A percentile compares a stretch with the other conserved stretches of the same genome.
phyloP scores from a whole-genome alignment of 2,329 filamentous ascomycete genomes.

The Tothia fuscella region DNA sequence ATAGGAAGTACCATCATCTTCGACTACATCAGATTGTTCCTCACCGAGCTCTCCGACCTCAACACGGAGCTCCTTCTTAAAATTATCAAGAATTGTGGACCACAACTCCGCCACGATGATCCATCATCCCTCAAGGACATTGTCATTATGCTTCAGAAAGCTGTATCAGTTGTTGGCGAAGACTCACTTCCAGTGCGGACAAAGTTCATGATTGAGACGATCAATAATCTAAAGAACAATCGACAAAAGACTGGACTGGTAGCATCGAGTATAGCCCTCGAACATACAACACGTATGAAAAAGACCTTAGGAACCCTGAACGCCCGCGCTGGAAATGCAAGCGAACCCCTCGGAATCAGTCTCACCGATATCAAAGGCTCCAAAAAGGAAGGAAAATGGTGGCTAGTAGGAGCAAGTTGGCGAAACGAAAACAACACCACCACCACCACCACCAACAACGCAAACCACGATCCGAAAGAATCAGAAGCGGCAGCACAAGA shows the following conservation, averaged over 20 bases:
- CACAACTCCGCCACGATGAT: conserved; percentile 78
- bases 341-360: conserved; percentile 70
- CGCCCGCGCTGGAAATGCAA: conserved; percentile 53
- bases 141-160: conserved; percentile 63
- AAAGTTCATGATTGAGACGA: conserved; percentile 95
- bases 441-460: conserved; percentile 27
- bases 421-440: conserved; percentile 27
- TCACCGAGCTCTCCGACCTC: conserved; percentile 36
- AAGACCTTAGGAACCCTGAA: conserved; percentile 76
- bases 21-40: conserved; percentile 73
- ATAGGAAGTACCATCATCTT: conserved; percentile 75
- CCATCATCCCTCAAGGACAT: conserved; percentile 82
- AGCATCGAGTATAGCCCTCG: conserved; percentile 60
- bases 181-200: conserved; percentile 71
- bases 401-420: conserved; percentile 96
- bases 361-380: conserved; percentile 71
- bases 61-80: conserved; percentile 14
- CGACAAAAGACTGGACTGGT: conserved; percentile 58
- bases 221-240: conserved; percentile 90
- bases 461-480: too few relatives aligned
- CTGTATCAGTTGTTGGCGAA: conserved; percentile 55
- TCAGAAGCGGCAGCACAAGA: conserved; percentile 10
- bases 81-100: conserved; percentile 62
- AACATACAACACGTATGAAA: conserved; percentile 80
- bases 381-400: conserved; percentile 91